These are phyloP conservation scores for Hypoxylon sp. DNA, from an alignment of 2,329 filamentous ascomycete genomes.

Conservation along the genomic window DNA sequence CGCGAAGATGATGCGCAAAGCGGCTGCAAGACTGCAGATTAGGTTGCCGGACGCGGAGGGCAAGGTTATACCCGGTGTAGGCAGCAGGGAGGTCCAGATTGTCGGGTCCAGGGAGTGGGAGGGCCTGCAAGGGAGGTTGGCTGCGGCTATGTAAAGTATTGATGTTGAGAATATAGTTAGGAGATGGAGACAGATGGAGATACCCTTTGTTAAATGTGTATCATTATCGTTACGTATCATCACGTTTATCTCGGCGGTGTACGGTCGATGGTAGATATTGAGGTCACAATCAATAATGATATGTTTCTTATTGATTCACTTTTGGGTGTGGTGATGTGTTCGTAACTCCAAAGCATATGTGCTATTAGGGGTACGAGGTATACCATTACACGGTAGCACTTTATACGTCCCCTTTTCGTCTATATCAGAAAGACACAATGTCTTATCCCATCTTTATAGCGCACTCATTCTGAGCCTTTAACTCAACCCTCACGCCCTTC, in stretches of 20 bases:
- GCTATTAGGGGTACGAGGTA: not conserved
- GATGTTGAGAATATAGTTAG: constrained; percentile 5
- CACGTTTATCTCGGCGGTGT: constrained; percentile 13
- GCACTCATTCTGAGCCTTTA: not conserved
- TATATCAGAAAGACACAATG: not conserved
- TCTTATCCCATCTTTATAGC: not conserved
- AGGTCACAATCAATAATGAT: constrained; percentile 15
- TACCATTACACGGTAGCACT: not conserved
- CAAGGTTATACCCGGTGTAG: constrained; percentile 59
- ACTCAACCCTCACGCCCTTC: constrained; percentile 47
- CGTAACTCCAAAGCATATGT: not conserved
- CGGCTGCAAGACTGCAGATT: constrained; percentile 66
- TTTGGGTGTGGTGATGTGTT: constrained; percentile 1
- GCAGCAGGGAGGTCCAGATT: constrained; percentile 63
- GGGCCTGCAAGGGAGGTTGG: constrained; percentile 63
- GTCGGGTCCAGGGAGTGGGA: constrained; percentile 71
- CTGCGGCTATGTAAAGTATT: constrained; percentile 45
- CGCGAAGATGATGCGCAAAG: constrained; percentile 50
- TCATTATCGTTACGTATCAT: constrained; percentile 30
- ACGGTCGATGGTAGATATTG: constrained; percentile 5
- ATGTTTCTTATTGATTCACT: not conserved
- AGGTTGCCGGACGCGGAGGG: constrained; percentile 63
- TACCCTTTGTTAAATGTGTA: constrained; percentile 35
- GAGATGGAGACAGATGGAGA: constrained; percentile 22
- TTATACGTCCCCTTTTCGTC: not conserved